Evolutionary conservation across 305 asterid genomes (phyloP), one percentile per base, ranked within the genome.

Genomic region (Striga hermonthica): DNA sequence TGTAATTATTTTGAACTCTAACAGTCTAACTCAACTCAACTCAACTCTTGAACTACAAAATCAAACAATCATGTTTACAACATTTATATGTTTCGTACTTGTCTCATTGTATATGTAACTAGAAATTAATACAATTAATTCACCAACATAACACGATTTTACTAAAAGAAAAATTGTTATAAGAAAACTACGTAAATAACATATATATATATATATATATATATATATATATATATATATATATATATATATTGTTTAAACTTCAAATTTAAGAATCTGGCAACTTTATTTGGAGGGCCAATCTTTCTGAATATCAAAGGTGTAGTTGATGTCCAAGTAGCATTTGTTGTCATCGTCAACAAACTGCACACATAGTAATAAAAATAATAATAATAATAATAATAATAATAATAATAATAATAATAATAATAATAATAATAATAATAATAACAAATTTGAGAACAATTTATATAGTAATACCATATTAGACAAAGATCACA

Each of bases 271-370:
- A 37, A 53, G 58, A 62, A 45, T 35, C 6, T 4, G 4, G 11
- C 66, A 13, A 7, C 9, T 22, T 53, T 67, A 43, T 11, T 45
- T 66, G 57, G 72, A 44, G 37, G 80, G 70, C 91, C 91, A 82
- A 6, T 85, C 88, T 73, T 79, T 85, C 78, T 83, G 85, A 67
- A 85, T 81, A 58, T 85, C 88, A 36, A 85, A 85, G n/a, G 78
- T 79, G 72, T 82, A 85, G 77, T 77, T 79, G 71, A 82, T 85
- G 66, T 82, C 88, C 78, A 85, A 57, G 62, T 82, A 79, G 78
- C 91, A 79, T 74, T 82, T 82, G 70, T 82, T 82, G 62, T 85
- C 91, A 57, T 85, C 91, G 49, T 85, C 88, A 47, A 81, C 77
- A 12, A 85, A 85, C 86, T 85, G 82, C 35, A 64, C 3, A 41